Evolutionary conservation across 1,284 basidiomycete genomes (phyloP), one percentile per base, ranked within the genome.

Genomic region (Takashimella tepidaria): DNA sequence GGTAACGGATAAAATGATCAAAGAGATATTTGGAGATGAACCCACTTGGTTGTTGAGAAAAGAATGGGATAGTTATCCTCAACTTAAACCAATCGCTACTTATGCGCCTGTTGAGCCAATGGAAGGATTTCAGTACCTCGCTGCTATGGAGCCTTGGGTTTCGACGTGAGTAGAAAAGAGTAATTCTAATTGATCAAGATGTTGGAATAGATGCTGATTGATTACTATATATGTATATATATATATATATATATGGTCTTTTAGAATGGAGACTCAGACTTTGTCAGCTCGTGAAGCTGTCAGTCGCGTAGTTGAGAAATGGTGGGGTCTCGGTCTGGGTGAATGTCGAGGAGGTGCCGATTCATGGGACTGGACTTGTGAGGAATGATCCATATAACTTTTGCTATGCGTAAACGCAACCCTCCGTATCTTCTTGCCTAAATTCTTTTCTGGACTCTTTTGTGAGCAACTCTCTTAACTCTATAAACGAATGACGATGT

Each of bases 201-300:
- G n/a, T n/a, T n/a, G n/a, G n/a, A n/a, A n/a, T n/a, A n/a, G n/a
- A 63, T 26, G 5, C 40, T 45, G n/a, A 40, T 37, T n/a, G n/a
- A n/a, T n/a, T n/a, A n/a, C n/a, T 40, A 12, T 51, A 5, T 56
- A 87, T 87, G 41, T n/a, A n/a, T n/a, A n/a, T n/a, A n/a, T n/a
- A 80, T 88, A 87, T 84, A n/a, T n/a, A n/a, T n/a, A n/a, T n/a
- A n/a, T n/a, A n/a, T n/a, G n/a, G n/a, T n/a, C n/a, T n/a, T n/a
- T n/a, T 46, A 73, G 70, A 8, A 93, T 96, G 92, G 92, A 97
- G 75, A 95, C 92, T 0, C 85, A 90, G 72, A 92, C 89, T 0
- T 76, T 96, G 41, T 81, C 88, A 0, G 83, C 88, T 0, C 83
- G 89, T 40, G 95, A 96, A 68, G 80, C 86, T 23, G 88, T 90